Evolutionary conservation across 495 filamentous ascomycete species (phyloP), one percentile per base, ranked within the genome.

Genomic region (Neurospora sp.): DNA sequence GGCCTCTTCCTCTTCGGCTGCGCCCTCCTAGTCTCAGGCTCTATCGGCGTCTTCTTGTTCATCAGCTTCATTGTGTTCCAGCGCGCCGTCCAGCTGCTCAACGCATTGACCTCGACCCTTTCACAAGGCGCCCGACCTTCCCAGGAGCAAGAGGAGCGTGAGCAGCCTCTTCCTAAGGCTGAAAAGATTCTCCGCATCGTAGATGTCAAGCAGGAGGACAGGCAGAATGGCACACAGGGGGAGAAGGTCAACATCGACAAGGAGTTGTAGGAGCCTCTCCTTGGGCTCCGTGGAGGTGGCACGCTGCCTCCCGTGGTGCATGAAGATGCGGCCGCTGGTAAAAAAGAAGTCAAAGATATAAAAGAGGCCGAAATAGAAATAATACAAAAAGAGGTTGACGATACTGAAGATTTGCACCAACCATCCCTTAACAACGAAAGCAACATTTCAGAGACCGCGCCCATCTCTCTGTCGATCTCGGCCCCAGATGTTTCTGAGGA

Each of bases 1-100:
- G 90, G 88, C n/a, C 81, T 90, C 35, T 75, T 91, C 69, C 74
- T 93, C 70, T 82, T 93, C 59, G 80, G 91, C 6, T 90, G 90
- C 0, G 87, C 87, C 8, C 76, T 93, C 40, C 87, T 89, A 80
- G 71, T 89, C 39, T 91, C 88, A 5, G 85, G 83, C 20, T 78
- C 83, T 71, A 76, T 86, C 37, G 90, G 86, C 10, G 79, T 87
- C 2, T 84, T 87, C 70, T 73, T 90, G 71, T 94, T 65, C 53
- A 17, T 37, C 53, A 65, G 53, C 53, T 65, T 65, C 53, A 65
- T 65, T 35, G 6, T 65, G 27, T 65, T 65, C 27, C 53, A 65
- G 53, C 53, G 53, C 53, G 27, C 53, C 27, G 53, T 65, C 22
- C 53, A 65, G 27, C 53, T 65, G 22, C 53, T 65, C 53, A 65